Evolutionary conservation across 1,284 basidiomycete species (phyloP), one percentile per base, ranked within the genome.

Genomic region (Cryptococcus depauperatus): DNA sequence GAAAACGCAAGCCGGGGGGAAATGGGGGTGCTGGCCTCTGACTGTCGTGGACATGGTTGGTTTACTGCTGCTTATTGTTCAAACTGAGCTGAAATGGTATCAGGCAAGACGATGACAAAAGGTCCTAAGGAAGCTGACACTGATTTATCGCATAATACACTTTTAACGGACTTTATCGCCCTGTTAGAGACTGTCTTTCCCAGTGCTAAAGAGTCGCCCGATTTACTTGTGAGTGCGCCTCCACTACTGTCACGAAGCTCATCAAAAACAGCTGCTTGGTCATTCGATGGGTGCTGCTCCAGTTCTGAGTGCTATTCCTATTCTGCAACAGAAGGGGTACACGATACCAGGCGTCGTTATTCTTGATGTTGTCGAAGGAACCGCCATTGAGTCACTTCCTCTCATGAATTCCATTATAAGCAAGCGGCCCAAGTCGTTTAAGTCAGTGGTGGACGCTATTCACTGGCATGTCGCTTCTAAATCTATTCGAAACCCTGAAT

Each of bases 331-430:
- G 37, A 72, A 73, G 18, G 79, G 81, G 35, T 92, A 85, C 55
- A 75, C 75, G 5, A 75, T 96, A 1, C 76, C 79, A 0, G 93
- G 95, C 1, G 83, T 96, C 1, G 79, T 80, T 1, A 90, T 96
- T 1, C 74, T 99, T 1, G 95, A 98, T 58, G 90, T 97, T 6
- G 95, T 99, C 0, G 93, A 99, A 76, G 88, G 92, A 6, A 89
- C 89, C n/a, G 92, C 95, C 0, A 75, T 97, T 29, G 90, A 93
- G 37, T 85, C 91, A 0, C 76, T 98, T 6, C 84, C 85, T 0
- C 79, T 85, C 52, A 98, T 99, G 93, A 80, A 85, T 50, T 78
- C 76, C 35, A 81, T 98, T 22, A 76, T 98, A n/a, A 81, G 83
- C 42, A 77, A 82, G 13, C 79, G 90, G 8, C 95, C 93, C 1